Percentiles rank a stretch among this genome's conserved stretches.
Conservation (phyloP, 2,329 filamentous ascomycete genomes). For the Trichoderma sp. region DNA sequence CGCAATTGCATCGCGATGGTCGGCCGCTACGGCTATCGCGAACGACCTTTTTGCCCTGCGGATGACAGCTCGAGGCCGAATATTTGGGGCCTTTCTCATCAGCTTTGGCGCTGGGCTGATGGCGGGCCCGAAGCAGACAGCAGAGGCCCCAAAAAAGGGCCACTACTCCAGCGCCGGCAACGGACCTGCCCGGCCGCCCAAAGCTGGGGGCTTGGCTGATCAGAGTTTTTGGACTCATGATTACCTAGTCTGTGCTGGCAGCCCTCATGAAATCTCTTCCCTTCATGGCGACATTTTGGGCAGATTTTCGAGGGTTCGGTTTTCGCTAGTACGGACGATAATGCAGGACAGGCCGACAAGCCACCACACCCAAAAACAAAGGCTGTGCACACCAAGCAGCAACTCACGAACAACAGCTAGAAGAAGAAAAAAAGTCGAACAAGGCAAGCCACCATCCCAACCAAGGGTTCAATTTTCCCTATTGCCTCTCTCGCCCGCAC, state of each 20-base stretch:
- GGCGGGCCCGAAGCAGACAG: not conserved
- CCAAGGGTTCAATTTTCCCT: not conserved
- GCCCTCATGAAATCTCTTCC: too few species aligned
- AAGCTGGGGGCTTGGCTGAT: not conserved
- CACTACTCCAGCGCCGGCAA: slow-evolving; percentile 10
- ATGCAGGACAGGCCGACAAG: slow-evolving; percentile 4
- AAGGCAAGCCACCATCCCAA: slow-evolving; percentile 11
- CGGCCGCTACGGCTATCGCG: slow-evolving; percentile 17
- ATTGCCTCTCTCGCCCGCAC: not conserved
- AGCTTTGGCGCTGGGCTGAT: slow-evolving; percentile 16
- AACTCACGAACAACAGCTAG: not conserved
- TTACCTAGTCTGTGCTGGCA: not conserved
- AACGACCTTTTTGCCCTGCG: not conserved
- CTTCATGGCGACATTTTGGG: too few species aligned
- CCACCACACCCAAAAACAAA: slow-evolving; percentile 12
- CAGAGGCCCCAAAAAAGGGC: not conserved
- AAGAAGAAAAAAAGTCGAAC: slow-evolving; percentile 7
- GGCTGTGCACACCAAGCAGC: slow-evolving; percentile 6
- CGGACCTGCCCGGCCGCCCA: slow-evolving; percentile 25
- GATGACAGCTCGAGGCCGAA: too few species aligned
- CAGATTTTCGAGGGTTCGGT: too few species aligned
- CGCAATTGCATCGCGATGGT: slow-evolving; percentile 8
- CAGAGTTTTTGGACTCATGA: not conserved
- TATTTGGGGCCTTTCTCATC: slow-evolving; percentile 6
- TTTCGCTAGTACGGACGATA: too few species aligned